A percentile compares a stretch with the other conserved stretches of the same genome.
phyloP scores from a whole-genome alignment of 176 grass and related monocot genomes.

The Rhipidocladum racemiflorum region DNA sequence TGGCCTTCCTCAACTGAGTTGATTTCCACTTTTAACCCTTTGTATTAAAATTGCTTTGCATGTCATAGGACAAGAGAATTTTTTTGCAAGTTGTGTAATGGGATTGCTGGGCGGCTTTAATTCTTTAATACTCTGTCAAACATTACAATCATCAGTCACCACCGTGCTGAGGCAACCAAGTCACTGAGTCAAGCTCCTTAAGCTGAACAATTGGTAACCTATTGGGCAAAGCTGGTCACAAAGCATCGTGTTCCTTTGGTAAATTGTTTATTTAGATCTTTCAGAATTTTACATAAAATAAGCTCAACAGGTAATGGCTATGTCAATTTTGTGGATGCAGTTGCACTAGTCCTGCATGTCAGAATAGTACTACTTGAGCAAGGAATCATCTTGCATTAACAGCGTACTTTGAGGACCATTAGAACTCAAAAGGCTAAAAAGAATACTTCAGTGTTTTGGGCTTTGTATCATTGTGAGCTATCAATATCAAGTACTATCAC shows the following conservation, averaged over 20 bases:
- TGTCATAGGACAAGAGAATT: neutral
- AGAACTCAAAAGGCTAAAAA: neutral
- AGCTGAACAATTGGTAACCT: conserved; percentile 3
- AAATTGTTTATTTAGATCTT: neutral
- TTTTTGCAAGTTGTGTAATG: neutral
- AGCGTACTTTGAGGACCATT: neutral
- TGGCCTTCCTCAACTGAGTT: neutral
- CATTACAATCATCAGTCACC: conserved; percentile 3
- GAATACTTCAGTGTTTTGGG: neutral
- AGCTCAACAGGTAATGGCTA: neutral
- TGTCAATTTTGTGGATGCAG: neutral
- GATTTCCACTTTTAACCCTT: conserved; percentile 4
- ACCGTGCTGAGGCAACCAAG: neutral
- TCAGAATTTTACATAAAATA: conserved; percentile 23
- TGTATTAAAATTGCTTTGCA: neutral
- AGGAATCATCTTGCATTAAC: conserved; percentile 9
- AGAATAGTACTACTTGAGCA: conserved; percentile 1
- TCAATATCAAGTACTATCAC: conserved; percentile 12
- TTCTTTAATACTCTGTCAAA: neutral
- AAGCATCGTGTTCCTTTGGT: neutral
- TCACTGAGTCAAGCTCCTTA: conserved; percentile 13
- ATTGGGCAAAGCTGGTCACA: neutral
- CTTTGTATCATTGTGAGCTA: neutral
- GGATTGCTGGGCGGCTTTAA: neutral
- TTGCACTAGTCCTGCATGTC: conserved; percentile 2